Percentiles rank a stretch among this genome's conserved stretches.
These are phyloP conservation scores for Aspergillus luchuensis DNA, from an alignment of 2,329 filamentous ascomycete genomes.

Conservation along the genomic window DNA sequence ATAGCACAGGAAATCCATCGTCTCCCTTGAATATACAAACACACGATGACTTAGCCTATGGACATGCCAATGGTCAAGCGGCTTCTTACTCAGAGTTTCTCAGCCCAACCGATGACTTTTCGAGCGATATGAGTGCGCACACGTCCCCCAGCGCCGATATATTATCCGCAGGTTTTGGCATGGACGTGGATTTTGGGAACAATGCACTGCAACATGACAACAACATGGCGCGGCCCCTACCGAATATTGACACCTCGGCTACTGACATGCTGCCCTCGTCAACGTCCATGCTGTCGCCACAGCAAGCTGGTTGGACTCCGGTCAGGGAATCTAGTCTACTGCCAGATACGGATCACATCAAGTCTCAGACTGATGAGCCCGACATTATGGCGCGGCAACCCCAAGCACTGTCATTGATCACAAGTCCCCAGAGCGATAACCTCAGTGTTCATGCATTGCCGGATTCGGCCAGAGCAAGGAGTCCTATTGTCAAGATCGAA, in stretches of 20 bases:
- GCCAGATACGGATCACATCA: slow-evolving; percentile 23
- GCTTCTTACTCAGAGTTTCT: slow-evolving; percentile 32
- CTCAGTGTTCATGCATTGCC: slow-evolving; percentile 23
- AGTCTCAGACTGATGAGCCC: slow-evolving; percentile 16
- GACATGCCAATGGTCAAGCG: slow-evolving; percentile 18
- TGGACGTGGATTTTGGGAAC: slow-evolving; percentile 22
- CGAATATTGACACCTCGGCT: slow-evolving; percentile 1
- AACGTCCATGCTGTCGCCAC: slow-evolving; percentile 25
- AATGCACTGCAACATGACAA: slow-evolving; percentile 16
- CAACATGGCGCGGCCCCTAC: slow-evolving; percentile 6
- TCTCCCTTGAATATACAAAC: slow-evolving; percentile 16
- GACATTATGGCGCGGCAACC: slow-evolving; percentile 19
- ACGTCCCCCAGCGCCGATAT: slow-evolving; percentile 29
- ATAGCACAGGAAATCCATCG: slow-evolving; percentile 20
- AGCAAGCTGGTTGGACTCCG: slow-evolving; percentile 37
- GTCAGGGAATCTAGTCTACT: slow-evolving; percentile 35
- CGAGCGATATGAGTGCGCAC: slow-evolving; percentile 33
- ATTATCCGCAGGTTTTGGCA: slow-evolving; percentile 22
- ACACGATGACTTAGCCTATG: slow-evolving; percentile 13
- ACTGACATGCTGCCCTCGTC: slow-evolving; percentile 17
- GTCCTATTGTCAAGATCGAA: slow-evolving; percentile 50
- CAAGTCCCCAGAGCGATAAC: slow-evolving; percentile 28
- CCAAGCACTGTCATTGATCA: slow-evolving; percentile 29
- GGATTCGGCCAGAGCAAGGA: slow-evolving; percentile 35
- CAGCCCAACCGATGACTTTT: slow-evolving; percentile 32